Evolutionary conservation across 1,284 basidiomycete genomes (phyloP).

Genomic region (Sporisorium graminicola): DNA sequence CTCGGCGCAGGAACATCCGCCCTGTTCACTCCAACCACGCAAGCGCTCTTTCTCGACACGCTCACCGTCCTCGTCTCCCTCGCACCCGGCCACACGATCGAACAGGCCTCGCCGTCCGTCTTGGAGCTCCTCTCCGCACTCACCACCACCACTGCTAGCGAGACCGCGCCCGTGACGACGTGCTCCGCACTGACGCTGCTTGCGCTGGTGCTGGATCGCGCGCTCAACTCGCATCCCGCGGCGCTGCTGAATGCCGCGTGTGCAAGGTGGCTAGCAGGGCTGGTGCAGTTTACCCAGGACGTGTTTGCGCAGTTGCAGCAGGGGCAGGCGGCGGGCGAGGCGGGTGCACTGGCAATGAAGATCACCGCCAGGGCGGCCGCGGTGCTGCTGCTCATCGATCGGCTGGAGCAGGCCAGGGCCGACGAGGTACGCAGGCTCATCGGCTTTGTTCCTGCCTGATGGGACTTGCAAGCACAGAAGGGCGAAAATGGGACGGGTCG

Average conservation of each 20-base stretch:
- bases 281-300: slow-evolving; percentile 3
- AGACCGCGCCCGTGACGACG: not conserved
- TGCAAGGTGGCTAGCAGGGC: not conserved
- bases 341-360: not conserved
- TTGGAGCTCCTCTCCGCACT: slow-evolving; percentile 20
- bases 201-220: not conserved
- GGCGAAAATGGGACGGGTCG: too few relatives aligned
- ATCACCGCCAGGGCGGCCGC: slow-evolving; percentile 17
- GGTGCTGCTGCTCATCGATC: slow-evolving; percentile 21
- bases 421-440: not conserved
- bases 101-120: not conserved
- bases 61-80: slow-evolving; percentile 76
- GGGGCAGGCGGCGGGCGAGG: not conserved
- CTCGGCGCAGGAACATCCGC: slow-evolving; percentile 75
- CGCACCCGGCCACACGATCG: not conserved
- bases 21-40: slow-evolving; percentile 80
- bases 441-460: slow-evolving; percentile 13
- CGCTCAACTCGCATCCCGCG: not conserved
- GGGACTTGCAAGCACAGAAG: too few relatives aligned
- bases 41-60: slow-evolving; percentile 81
- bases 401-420: slow-evolving; percentile 3
- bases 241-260: not conserved
- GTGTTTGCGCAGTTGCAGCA: slow-evolving; percentile 6
- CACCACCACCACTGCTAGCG: too few relatives aligned
- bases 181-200: not conserved